Evolutionary conservation across 2,329 filamentous ascomycete genomes (phyloP), one percentile per base, ranked within the genome.

Genomic region (Fusarium subtropicale): DNA sequence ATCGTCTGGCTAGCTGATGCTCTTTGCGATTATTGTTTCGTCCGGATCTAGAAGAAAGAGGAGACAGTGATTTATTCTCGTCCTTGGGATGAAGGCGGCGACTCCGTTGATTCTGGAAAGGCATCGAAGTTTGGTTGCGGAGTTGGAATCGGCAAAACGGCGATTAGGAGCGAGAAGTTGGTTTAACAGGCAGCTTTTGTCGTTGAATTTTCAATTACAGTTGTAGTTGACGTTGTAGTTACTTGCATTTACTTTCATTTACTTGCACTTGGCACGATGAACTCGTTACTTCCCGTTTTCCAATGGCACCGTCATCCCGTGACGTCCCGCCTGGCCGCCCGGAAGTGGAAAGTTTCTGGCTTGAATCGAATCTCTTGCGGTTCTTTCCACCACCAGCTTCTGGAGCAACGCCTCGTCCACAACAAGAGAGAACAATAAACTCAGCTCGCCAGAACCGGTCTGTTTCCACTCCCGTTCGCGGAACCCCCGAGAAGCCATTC

Each of bases 401-500:
- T 12, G 11, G 42, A 33, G 26, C 20, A 47, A 52, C 18, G 33
- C 33, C 33, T 39, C 18, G n/a, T 52, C 13, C 15, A 20, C 15
- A 20, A n/a, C n/a, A 39, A 30, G 16, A 30, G 15, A 13, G 44
- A 33, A 38, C 16, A 16, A 47, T 22, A 26, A 38, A 46, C 22
- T 22, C 55, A 30, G n/a, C 28, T 44, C 41, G 15, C n/a, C 22
- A 42, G 38, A 10, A 42, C 52, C 48, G 46, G 44, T 33, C 56
- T 46, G 47, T 53, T 56, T 41, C 52, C 41, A 61, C 15, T 66
- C 67, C 66, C 60, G 59, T 55, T 54, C 10, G 44, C 66, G 66
- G 69, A 56, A 47, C 20, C 59, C 34, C 66, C 69, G 62, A 69
- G 62, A 69, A 41, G 38, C 41, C 39, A 38, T 51, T 64, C 45